These are phyloP conservation scores for Apiospora kogelbergensis DNA, from an alignment of 2,329 filamentous ascomycete species.

Conservation along the genomic window DNA sequence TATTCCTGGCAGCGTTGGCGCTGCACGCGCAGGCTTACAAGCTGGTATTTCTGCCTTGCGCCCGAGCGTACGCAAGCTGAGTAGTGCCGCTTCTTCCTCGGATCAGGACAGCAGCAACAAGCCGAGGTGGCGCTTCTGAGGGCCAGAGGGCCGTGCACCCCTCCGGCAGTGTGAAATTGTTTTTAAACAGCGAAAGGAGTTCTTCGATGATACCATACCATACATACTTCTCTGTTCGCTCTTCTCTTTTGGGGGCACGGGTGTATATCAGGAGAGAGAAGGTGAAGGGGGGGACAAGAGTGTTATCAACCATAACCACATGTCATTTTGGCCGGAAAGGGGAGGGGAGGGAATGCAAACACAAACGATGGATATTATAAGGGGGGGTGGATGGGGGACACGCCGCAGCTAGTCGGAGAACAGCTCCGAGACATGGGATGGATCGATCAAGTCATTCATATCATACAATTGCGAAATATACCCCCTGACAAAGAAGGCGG, in stretches of 20 bases:
- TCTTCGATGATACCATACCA: background rate
- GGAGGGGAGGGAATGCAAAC: background rate
- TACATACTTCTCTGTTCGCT: background rate
- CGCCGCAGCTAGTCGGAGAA: background rate
- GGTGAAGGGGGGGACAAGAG: background rate
- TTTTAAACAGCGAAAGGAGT: background rate
- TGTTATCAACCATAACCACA: background rate
- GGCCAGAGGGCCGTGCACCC: background rate
- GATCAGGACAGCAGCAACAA: slow-evolving; percentile 41
- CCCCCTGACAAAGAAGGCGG: background rate
- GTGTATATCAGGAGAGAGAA: background rate
- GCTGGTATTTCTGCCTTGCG: background rate
- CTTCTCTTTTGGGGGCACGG: background rate
- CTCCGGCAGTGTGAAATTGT: background rate
- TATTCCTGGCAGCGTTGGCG: no score
- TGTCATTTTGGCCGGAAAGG: background rate
- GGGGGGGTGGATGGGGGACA: background rate
- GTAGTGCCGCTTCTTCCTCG: slow-evolving; percentile 20
- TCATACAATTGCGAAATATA: slow-evolving; percentile 3
- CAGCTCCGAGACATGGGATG: background rate
- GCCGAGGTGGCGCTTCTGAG: slow-evolving; percentile 47
- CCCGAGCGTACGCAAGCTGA: slow-evolving; percentile 26
- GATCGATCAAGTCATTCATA: background rate
- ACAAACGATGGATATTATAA: background rate
- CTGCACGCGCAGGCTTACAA: background rate